These are phyloP conservation scores for Colletotrichum falcatum DNA, from an alignment of 2,329 filamentous ascomycete species.

Conservation along the genomic window DNA sequence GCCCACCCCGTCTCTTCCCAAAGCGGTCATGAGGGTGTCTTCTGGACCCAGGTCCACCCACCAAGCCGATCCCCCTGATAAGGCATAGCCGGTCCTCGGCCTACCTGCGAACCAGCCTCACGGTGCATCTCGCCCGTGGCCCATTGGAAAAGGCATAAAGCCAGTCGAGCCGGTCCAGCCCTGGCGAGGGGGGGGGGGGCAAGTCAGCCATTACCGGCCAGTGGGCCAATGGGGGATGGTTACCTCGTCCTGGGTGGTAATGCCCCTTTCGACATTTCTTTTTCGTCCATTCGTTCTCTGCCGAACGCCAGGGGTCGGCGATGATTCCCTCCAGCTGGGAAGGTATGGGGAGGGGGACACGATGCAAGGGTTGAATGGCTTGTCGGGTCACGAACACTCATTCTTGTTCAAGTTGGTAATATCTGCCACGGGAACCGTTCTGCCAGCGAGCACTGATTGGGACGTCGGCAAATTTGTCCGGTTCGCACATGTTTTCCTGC, in stretches of 20 bases:
- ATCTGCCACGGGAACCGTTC: neutral
- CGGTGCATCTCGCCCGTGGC: neutral
- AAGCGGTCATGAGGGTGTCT: constrained; percentile 12
- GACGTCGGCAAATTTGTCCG: constrained; percentile 4
- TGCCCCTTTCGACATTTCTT: constrained; percentile 18
- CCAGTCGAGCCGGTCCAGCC: constrained; percentile 4
- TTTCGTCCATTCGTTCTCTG: constrained; percentile 8
- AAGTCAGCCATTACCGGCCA: constrained; percentile 4
- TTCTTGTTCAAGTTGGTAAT: neutral
- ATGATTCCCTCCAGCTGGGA: constrained; percentile 13
- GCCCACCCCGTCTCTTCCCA: constrained; percentile 8
- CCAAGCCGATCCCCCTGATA: neutral
- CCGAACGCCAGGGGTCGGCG: constrained; percentile 24
- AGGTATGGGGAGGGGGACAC: neutral
- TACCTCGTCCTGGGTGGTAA: constrained; percentile 5
- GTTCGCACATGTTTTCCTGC: neutral
- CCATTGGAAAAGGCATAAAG: neutral
- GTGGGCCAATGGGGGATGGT: constrained; percentile 1
- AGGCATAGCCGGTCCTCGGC: constrained; percentile 4
- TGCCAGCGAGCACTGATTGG: neutral
- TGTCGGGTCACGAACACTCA: neutral
- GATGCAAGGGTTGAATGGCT: neutral
- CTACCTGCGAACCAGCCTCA: constrained; percentile 8
- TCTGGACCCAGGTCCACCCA: constrained; percentile 21
- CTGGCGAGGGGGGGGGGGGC: constrained; percentile 3